phyloP scores from a whole-genome alignment of 352 stramenopile species.

The Phytophthora europaea region DNA sequence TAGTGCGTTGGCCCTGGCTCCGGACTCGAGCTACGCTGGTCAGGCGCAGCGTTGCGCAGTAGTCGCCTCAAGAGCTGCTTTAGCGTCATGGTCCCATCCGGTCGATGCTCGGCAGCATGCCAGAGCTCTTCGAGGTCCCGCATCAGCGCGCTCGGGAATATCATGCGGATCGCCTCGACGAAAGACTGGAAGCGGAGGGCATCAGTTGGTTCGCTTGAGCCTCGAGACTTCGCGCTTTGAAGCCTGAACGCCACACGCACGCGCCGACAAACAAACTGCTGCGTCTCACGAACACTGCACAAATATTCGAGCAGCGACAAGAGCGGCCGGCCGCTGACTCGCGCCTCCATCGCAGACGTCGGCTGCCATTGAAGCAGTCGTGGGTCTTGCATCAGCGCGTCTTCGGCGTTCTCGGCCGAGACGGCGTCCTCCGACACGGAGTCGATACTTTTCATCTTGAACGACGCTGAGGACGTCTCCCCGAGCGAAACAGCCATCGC shows the following conservation, averaged over 20 bases:
- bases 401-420: slow-evolving; percentile 38
- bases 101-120: slow-evolving; percentile 34
- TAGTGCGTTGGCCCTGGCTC: slow-evolving; percentile 82
- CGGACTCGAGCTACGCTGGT: slow-evolving; percentile 55
- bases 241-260: slow-evolving; percentile 63
- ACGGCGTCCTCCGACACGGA: slow-evolving; percentile 22
- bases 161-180: slow-evolving; percentile 49
- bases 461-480: slow-evolving; percentile 11
- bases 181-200: slow-evolving; percentile 47
- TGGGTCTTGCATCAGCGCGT: slow-evolving; percentile 35
- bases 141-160: slow-evolving; percentile 65
- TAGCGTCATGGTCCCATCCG: slow-evolving; percentile 30
- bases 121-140: slow-evolving; percentile 72
- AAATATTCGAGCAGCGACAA: slow-evolving; percentile 61
- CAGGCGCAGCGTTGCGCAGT: slow-evolving; percentile 14
- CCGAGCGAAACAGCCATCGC: slow-evolving; percentile 6
- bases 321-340: slow-evolving; percentile 46
- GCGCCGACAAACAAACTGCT: slow-evolving; percentile 63
- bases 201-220: neutral
- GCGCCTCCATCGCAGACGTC: slow-evolving; percentile 45
- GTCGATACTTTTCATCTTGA: slow-evolving; percentile 13
- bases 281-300: slow-evolving; percentile 57
- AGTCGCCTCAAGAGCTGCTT: slow-evolving; percentile 36
- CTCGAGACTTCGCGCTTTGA: slow-evolving; percentile 27
- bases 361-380: slow-evolving; percentile 72